Evolutionary conservation across 352 stramenopile species (phyloP), one percentile per base, ranked within the genome.

Genomic region (Aphanomyces invadans): DNA sequence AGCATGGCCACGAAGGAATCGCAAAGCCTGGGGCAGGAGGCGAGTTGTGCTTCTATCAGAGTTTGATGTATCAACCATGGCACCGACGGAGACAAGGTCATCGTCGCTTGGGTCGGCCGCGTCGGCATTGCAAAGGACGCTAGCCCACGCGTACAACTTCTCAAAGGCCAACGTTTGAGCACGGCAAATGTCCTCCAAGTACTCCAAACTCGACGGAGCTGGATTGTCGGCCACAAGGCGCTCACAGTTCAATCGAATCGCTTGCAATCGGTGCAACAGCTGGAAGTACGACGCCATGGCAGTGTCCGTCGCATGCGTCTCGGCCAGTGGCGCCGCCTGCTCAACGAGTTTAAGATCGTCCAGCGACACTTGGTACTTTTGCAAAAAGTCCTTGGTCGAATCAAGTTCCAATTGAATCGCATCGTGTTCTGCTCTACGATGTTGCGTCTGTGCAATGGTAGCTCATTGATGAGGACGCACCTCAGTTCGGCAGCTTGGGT

Each of bases 161-260:
- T 95, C 81, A 61, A 94, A 96, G 0, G 86, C 90, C n/a, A 74
- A 70, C 54, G 95, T 87, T 46, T 96, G 85, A 70, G 91, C 83
- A 65, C 82, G 82, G 33, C 79, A 78, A 23, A 96, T 76, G 0
- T 77, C 64, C 36, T 97, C 88, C 31, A 97, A 70, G 31, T 96
- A 80, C 74, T 97, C 90, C 49, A 96, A 71, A 55, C 83, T 88
- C 33, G 21, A 17, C 25, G 9, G 33, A 26, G 17, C 73, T 25
- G 53, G 59, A 19, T 72, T 46, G 7, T 60, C 55, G 36, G 68
- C 64, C 26, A 77, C 53, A 21, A 80, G 59, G 15, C 19, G 17
- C 36, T 73, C 45, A 64, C 74, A 78, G n/a, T 78, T 71, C 5
- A 39, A 19, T 17, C 68, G 71, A 38, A 80, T 78, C 25, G 56